Conservation (phyloP, 2,329 filamentous ascomycete genomes). For the Coniochaeta prunicola region DNA sequence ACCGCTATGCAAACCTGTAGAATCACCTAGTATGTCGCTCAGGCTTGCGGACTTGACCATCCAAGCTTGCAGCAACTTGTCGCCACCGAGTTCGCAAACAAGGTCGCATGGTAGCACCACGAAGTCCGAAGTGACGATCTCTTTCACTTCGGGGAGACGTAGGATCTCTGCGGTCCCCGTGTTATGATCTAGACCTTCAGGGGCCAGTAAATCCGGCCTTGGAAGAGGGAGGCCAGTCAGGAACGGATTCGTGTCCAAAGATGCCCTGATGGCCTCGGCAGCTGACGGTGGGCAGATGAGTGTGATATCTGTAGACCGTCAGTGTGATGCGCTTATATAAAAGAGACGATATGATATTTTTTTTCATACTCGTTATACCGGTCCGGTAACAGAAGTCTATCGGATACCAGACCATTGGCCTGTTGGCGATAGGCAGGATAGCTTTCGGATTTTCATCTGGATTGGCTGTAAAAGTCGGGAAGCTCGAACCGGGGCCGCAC, state of each 20-base stretch:
- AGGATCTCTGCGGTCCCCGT: constrained; percentile 87
- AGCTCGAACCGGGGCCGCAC: constrained; percentile 74
- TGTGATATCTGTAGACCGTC: constrained; percentile 43
- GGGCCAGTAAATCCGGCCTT: constrained; percentile 69
- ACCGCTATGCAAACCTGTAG: constrained; percentile 47
- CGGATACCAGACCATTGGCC: constrained; percentile 86
- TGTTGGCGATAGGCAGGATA: constrained; percentile 72
- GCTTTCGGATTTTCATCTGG: constrained; percentile 78
- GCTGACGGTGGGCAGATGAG: constrained; percentile 59
- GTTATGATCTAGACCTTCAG: constrained; percentile 67
- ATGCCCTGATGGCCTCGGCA: constrained; percentile 57
- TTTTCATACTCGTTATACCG: constrained; percentile 58
- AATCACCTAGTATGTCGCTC: constrained; percentile 48
- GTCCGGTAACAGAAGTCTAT: constrained; percentile 79
- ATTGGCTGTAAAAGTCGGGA: constrained; percentile 75
- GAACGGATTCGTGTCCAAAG: constrained; percentile 70
- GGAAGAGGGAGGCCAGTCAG: constrained; percentile 67
- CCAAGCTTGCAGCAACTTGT: constrained; percentile 82
- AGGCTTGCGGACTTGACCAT: constrained; percentile 76
- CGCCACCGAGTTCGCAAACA: constrained; percentile 80
- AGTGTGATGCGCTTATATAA: background rate
- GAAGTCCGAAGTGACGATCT: constrained; percentile 77
- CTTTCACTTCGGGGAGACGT: constrained; percentile 72
- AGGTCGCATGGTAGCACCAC: constrained; percentile 88
- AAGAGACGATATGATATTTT: background rate